phyloP scores from a whole-genome alignment of 208 protist species.

The Trypanosoma avium region DNA sequence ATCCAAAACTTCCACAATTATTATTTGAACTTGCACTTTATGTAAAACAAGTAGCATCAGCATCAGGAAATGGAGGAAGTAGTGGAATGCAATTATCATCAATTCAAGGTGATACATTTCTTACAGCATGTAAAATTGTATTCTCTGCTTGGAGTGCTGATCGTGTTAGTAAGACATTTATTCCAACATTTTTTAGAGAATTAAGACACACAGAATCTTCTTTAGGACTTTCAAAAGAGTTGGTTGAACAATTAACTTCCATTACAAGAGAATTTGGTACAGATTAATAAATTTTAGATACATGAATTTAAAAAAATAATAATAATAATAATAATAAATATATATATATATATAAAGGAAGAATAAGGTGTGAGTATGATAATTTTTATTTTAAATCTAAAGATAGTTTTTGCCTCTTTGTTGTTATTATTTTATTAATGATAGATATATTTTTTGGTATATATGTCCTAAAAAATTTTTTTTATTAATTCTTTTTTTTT shows the following conservation, averaged over 20 bases:
- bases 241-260: slow-evolving; percentile 56
- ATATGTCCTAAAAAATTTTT: too few relatives aligned
- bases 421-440: too few relatives aligned
- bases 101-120: slow-evolving; percentile 58
- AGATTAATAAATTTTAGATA: slow-evolving; percentile 10
- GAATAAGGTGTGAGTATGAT: too few relatives aligned
- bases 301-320: not conserved
- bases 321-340: not conserved
- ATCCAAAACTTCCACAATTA: slow-evolving; percentile 49
- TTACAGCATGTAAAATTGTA: slow-evolving; percentile 74
- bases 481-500: not conserved
- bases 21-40: slow-evolving; percentile 61
- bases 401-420: too few relatives aligned
- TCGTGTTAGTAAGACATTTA: slow-evolving; percentile 48
- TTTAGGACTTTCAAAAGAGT: slow-evolving; percentile 51
- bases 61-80: too few relatives aligned
- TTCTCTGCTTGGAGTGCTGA: slow-evolving; percentile 82
- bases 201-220: slow-evolving; percentile 51
- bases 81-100: slow-evolving; percentile 35
- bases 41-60: slow-evolving; percentile 43
- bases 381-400: too few relatives aligned
- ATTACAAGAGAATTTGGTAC: slow-evolving; percentile 64
- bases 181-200: slow-evolving; percentile 64
- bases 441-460: too few relatives aligned
- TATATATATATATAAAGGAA: not conserved